Conservation (phyloP, 805 yeast genomes). For the Dipodascopsis tothii region DNA sequence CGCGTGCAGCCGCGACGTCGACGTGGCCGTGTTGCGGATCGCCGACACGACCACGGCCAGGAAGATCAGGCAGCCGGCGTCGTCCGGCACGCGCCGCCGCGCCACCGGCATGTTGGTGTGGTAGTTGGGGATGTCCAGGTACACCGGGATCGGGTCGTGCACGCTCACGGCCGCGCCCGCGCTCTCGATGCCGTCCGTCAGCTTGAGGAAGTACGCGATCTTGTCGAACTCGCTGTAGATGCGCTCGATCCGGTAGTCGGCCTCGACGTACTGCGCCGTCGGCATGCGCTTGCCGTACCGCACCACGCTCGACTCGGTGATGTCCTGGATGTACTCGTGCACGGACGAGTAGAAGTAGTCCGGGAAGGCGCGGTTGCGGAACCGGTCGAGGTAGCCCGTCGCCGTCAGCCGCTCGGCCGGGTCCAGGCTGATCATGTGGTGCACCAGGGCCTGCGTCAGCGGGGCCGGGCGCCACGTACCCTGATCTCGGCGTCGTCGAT, state of each 20-base stretch:
- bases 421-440: slow-evolving; percentile 55
- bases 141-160: slow-evolving; percentile 21
- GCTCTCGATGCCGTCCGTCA: slow-evolving; percentile 22
- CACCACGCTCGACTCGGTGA: slow-evolving; percentile 28
- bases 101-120: slow-evolving; percentile 10
- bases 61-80: slow-evolving; percentile 47
- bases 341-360: slow-evolving; percentile 39
- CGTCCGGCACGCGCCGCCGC: slow-evolving; percentile 10
- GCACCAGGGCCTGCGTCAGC: slow-evolving; percentile 36
- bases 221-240: slow-evolving; percentile 54
- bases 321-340: slow-evolving; percentile 54
- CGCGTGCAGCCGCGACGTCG: slow-evolving; percentile 56
- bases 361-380: slow-evolving; percentile 25
- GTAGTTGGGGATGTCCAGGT: slow-evolving; percentile 23
- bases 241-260: slow-evolving; percentile 52
- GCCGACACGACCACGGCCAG: slow-evolving; percentile 53
- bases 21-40: slow-evolving; percentile 52
- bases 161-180: background rate
- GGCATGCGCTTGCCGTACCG: slow-evolving; percentile 21
- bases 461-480: slow-evolving; percentile 22
- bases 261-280: slow-evolving; percentile 32
- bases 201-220: slow-evolving; percentile 38
- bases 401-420: slow-evolving; percentile 58
- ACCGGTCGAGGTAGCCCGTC: slow-evolving; percentile 44
- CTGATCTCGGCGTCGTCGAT: slow-evolving; percentile 47